phyloP scores from a whole-genome alignment of 495 filamentous ascomycete genomes.

The Aspergillus campestris region DNA sequence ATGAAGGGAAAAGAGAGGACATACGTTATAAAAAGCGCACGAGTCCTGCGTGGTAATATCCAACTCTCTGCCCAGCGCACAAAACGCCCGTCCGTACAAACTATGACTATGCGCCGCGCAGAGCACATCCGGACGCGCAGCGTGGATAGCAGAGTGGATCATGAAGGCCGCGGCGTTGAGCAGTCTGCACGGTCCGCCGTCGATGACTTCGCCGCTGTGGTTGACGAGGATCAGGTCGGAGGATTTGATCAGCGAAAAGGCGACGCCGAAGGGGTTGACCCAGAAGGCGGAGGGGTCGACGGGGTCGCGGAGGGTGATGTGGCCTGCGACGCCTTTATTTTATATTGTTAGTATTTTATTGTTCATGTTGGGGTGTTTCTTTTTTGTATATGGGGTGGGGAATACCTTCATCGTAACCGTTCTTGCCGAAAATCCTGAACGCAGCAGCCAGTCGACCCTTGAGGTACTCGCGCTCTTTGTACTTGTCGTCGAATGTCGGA shows the following conservation, averaged over 20 bases:
- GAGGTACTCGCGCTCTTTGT: constrained; percentile 54
- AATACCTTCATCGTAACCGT: constrained; percentile 54
- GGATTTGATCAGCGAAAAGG: constrained; percentile 60
- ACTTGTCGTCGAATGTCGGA: constrained; percentile 51
- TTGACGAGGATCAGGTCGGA: constrained; percentile 67
- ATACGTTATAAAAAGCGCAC: constrained; percentile 55
- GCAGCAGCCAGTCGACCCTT: constrained; percentile 59
- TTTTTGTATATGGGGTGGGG: background rate
- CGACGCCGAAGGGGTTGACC: constrained; percentile 73
- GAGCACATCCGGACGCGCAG: constrained; percentile 60
- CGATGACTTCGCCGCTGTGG: constrained; percentile 56
- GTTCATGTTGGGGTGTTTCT: too few species aligned
- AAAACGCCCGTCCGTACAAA: constrained; percentile 63
- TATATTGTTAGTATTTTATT: background rate
- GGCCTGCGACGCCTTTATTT: constrained; percentile 43
- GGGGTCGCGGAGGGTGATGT: constrained; percentile 59
- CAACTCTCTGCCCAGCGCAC: constrained; percentile 53
- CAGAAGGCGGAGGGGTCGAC: constrained; percentile 63
- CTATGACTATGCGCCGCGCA: constrained; percentile 68
- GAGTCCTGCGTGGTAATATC: constrained; percentile 69
- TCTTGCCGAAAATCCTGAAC: constrained; percentile 62
- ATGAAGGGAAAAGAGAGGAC: background rate
- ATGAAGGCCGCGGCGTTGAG: constrained; percentile 64
- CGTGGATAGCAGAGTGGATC: constrained; percentile 61
- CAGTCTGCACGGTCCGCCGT: constrained; percentile 50